Base-by-base conservation (phyloP, 2,329 filamentous ascomycete species). In the Trichoderma semiorbis region DNA sequence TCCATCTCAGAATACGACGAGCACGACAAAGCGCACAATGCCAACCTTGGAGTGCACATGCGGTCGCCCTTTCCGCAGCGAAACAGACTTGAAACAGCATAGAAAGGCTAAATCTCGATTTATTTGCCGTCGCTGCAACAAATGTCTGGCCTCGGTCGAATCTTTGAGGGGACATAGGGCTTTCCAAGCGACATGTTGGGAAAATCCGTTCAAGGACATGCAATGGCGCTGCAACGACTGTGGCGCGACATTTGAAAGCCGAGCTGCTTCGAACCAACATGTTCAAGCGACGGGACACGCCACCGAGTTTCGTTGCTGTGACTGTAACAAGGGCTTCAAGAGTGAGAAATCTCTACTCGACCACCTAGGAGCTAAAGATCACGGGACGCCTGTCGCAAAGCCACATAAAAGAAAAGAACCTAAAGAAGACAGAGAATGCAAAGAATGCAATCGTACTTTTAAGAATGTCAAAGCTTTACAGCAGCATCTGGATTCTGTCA, bases 261-360 rank as follows among this genome's bases (percentile, higher is more conserved):
- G n/a, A 47, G 39, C 8, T 10, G 43, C 21, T 4, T 50, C 65
- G 26, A 39, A 34, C 14, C 11, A n/a, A 4, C 72, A 73, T 32
- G 12, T 65, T 18, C 8, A 10, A 47, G 11, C 18, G 16, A 11
- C 21, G 16, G 39, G 43, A 10, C 70, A 60, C n/a, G 62, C 28
- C 16, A 21, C 30, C 5, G 72, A 69, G 16, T 72, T 73, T 43
- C 32, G 39, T 10, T 73, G 72, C 55, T 72, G 63, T 36, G 72
- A 73, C 39, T 73, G 72, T 50, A 32, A 60, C 21, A 39, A 26
- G 24, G 34, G 11, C 3, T 73, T 73, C 39, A 30, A 36, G 32
- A 62, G 16, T 28, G 8, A 21, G 6, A 6, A 34, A 3, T 61
- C 64, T n/a, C n/a, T 73, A 18, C n/a, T 60, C 7, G 6, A 43